Evolutionary conservation across 2,329 filamentous ascomycete genomes (phyloP).

Genomic region (Ambrosiella beaveri): DNA sequence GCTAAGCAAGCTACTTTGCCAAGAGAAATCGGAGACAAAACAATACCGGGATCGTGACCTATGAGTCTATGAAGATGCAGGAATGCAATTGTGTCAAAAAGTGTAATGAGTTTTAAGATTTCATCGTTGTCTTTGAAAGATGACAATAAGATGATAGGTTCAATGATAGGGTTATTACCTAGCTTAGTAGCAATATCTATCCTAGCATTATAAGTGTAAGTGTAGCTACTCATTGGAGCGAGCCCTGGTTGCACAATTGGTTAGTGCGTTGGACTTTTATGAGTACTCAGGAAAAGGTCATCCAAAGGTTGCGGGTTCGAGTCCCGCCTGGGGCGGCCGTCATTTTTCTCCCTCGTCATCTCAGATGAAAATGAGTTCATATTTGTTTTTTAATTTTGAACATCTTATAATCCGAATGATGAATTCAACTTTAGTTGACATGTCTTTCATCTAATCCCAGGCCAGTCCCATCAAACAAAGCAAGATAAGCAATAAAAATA

Average conservation of each 20-base stretch:
- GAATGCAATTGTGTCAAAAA: no score
- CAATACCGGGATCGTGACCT: no score
- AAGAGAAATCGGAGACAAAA: no score
- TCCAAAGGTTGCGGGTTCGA: constrained; percentile 16
- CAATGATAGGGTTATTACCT: no score
- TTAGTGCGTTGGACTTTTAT: constrained; percentile 16
- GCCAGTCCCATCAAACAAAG: neutral
- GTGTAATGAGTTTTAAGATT: neutral
- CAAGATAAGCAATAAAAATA: no score
- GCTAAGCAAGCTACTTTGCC: no score
- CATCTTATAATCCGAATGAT: neutral
- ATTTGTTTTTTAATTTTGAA: neutral
- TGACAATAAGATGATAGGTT: no score
- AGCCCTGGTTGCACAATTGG: constrained; percentile 16
- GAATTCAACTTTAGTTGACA: neutral
- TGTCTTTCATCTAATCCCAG: neutral
- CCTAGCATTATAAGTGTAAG: neutral
- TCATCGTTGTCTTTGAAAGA: neutral
- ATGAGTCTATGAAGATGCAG: no score
- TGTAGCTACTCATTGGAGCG: neutral
- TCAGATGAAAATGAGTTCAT: no score
- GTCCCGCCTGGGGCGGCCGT: constrained; percentile 14
- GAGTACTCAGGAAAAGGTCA: constrained; percentile 4
- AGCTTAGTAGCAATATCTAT: no score
- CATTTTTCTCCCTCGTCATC: neutral